A percentile compares a stretch with the other conserved stretches of the same genome.
phyloP scores from a whole-genome alignment of 2,329 filamentous ascomycete genomes.

The Cordyceps cicadae region DNA sequence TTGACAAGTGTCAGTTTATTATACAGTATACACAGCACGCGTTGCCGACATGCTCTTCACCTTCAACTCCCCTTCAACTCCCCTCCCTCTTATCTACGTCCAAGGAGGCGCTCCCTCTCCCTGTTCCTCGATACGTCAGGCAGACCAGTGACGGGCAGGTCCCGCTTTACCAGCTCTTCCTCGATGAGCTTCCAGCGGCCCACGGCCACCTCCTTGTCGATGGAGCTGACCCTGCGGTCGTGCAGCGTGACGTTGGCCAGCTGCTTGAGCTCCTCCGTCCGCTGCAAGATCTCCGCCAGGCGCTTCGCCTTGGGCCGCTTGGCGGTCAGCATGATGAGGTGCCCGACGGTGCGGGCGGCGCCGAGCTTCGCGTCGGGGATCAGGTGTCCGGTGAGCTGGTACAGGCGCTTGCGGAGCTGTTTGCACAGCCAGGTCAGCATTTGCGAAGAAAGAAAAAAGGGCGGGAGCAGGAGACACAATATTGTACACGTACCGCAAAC shows the following conservation, averaged over 20 bases:
- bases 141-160: conserved; percentile 49
- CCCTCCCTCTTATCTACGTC: not conserved
- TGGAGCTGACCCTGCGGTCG: conserved; percentile 55
- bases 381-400: conserved; percentile 70
- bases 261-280: conserved; percentile 34
- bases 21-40: conserved; percentile 10
- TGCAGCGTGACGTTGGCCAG: conserved; percentile 66
- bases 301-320: conserved; percentile 50
- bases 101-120: not conserved
- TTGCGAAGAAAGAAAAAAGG: not conserved
- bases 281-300: conserved; percentile 52
- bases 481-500: conserved; percentile 57
- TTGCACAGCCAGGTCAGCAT: not conserved
- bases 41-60: not conserved
- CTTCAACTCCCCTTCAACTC: not conserved
- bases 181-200: conserved; percentile 77
- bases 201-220: conserved; percentile 61
- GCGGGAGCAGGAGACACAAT: not conserved
- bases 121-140: conserved; percentile 30
- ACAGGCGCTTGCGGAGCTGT: conserved; percentile 72
- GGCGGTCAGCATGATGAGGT: conserved; percentile 46
- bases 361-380: conserved; percentile 63
- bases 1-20: conserved; percentile 2
- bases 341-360: conserved; percentile 43
- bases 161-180: conserved; percentile 55